A percentile compares a stretch with the other conserved stretches of the same genome.
Conservation (phyloP, 306 rosid genomes). For the Medicago ruthenica region DNA sequence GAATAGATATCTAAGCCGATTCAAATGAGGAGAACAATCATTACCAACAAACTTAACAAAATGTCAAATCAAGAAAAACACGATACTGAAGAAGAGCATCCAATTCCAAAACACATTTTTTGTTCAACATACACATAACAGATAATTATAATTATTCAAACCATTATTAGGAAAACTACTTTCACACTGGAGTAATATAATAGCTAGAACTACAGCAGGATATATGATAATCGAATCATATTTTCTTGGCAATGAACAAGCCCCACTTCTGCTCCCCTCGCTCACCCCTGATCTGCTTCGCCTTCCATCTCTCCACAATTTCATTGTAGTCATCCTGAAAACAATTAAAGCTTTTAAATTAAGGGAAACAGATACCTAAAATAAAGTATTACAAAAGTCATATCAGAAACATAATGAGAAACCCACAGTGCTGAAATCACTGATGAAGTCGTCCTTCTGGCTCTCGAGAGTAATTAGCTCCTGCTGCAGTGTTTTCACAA, state of each 20-base stretch:
- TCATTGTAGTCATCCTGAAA: conserved; percentile 70
- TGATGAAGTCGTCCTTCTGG: conserved; percentile 63
- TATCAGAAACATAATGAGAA: conserved; percentile 30
- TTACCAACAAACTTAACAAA: neutral
- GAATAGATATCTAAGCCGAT: no score
- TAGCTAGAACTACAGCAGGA: conserved; percentile 8
- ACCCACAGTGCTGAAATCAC: conserved; percentile 75
- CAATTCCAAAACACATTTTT: neutral
- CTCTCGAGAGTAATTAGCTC: conserved; percentile 74
- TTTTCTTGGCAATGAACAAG: conserved; percentile 75
- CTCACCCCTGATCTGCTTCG: conserved; percentile 60
- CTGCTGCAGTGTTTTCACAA: conserved; percentile 61
- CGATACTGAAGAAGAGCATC: neutral
- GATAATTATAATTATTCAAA: conserved; percentile 21
- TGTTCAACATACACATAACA: conserved; percentile 13
- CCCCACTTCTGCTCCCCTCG: conserved; percentile 76
- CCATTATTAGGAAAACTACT: conserved; percentile 16
- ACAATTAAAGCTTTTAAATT: conserved; percentile 2
- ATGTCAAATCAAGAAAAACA: conserved; percentile 9
- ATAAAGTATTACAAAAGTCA: conserved; percentile 15
- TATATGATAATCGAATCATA: conserved; percentile 39
- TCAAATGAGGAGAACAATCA: neutral
- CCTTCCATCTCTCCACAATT: conserved; percentile 63
- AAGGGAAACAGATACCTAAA: conserved; percentile 32
- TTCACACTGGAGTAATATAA: conserved; percentile 14